Evolutionary conservation across 1,139 yeast species (phyloP).

Genomic region (Scheffersomyces parashehatae): DNA sequence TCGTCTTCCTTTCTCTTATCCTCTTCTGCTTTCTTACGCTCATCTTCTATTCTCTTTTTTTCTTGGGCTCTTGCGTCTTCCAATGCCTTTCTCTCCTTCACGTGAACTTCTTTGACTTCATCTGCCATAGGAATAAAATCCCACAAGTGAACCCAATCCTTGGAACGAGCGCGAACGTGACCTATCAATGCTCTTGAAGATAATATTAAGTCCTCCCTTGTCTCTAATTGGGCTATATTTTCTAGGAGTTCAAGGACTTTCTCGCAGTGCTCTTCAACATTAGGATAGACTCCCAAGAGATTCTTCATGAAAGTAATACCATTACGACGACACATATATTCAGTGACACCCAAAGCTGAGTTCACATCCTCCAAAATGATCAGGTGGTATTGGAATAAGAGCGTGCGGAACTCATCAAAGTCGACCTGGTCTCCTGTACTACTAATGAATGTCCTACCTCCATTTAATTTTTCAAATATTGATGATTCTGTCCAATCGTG

Average conservation of each 20-base stretch:
- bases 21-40: constrained; percentile 11
- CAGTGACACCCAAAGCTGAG: constrained; percentile 52
- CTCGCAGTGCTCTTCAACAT: constrained; percentile 68
- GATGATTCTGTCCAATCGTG: constrained; percentile 41
- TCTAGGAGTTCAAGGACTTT: constrained; percentile 49
- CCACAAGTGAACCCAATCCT: constrained; percentile 58
- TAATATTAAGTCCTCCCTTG: constrained; percentile 77
- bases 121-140: constrained; percentile 54
- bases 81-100: constrained; percentile 22
- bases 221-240: constrained; percentile 52
- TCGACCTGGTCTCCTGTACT: constrained; percentile 12
- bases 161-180: constrained; percentile 60
- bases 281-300: constrained; percentile 65
- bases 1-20: constrained; percentile 15
- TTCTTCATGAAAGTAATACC: constrained; percentile 77
- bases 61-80: constrained; percentile 12
- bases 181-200: constrained; percentile 80
- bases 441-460: constrained; percentile 7
- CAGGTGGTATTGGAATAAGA: constrained; percentile 59
- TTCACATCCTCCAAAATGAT: constrained; percentile 47
- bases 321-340: constrained; percentile 82
- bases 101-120: constrained; percentile 25
- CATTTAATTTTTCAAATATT: constrained; percentile 11
- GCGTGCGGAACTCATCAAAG: constrained; percentile 40
- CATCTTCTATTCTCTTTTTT: constrained; percentile 13